Evolutionary conservation across 1,284 basidiomycete genomes (phyloP), one percentile per base, ranked within the genome.

Genomic region (Cystobasidium sp.): DNA sequence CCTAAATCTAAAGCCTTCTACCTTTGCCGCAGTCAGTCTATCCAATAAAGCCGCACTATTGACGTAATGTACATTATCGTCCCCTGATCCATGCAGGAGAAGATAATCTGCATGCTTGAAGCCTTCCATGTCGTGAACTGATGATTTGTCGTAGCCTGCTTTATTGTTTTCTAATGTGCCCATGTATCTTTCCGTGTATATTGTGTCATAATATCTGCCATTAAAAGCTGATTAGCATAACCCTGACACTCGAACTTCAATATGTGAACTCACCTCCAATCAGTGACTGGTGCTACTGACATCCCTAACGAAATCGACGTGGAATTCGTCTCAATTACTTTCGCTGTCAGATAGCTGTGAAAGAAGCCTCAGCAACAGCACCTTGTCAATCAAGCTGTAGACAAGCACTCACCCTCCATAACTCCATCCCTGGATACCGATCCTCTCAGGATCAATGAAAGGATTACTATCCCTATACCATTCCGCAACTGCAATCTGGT

Each of bases 371-470:
- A 31, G 14, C 43, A 49, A 24, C 20, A 24, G 16, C n/a, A 63
- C 37, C 12, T 7, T 16, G n/a, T 14, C 9, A 24, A 10, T 10
- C 44, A 63, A 16, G n/a, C 9, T 7, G 9, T 20, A 16, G 53
- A 56, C 3, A 24, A 6, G 44, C 14, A 65, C 64, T 20, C 51
- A 66, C 46, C 94, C 94, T 12, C 94, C 94, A 79, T 94, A 96
- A 14, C 91, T 93, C 93, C 94, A 97, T 59, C 94, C 94, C 93
- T 93, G 96, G 47, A 98, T 89, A 0, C 95, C 96, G 55, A 97
- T 91, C 56, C 93, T 85, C 79, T 87, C 88, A 52, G 88, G 85
- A 81, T 95, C 93, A n/a, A 85, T 80, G 76, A 84, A 86, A n/a
- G 75, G 75, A 74, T 80, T 78, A 77, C 82, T 81, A 18, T 81